These are phyloP conservation scores for Ceratocystiopsis sp. DNA, from an alignment of 2,329 filamentous ascomycete species.

Conservation along the genomic window DNA sequence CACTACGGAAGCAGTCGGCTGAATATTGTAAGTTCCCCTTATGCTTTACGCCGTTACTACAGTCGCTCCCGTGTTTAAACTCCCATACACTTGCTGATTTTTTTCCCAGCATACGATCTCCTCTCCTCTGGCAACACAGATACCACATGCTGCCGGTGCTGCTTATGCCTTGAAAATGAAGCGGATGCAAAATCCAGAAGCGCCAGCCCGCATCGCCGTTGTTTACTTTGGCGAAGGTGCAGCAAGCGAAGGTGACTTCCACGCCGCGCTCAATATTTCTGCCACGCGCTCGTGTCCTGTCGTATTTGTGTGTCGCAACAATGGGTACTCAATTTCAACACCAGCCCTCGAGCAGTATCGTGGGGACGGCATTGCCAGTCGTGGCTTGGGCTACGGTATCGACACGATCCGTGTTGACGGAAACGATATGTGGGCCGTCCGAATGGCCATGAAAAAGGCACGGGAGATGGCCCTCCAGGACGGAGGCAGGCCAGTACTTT, in stretches of 20 bases:
- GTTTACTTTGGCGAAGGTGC: constrained; percentile 75
- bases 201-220: constrained; percentile 43
- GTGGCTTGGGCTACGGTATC: constrained; percentile 68
- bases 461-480: constrained; percentile 61
- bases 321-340: constrained; percentile 67
- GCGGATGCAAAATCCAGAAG: constrained; percentile 44
- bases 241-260: constrained; percentile 68
- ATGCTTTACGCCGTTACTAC: background rate
- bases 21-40: constrained; percentile 48
- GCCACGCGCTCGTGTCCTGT: constrained; percentile 61
- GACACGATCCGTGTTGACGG: constrained; percentile 69
- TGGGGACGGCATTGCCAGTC: constrained; percentile 63
- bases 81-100: background rate
- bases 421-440: constrained; percentile 65
- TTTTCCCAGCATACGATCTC: constrained; percentile 50
- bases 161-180: constrained; percentile 67
- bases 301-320: constrained; percentile 69
- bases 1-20: constrained; percentile 78
- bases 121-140: constrained; percentile 61
- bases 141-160: constrained; percentile 62
- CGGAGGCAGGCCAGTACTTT: constrained; percentile 67
- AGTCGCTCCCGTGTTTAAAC: too few relatives aligned
- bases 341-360: constrained; percentile 69
- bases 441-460: constrained; percentile 52
- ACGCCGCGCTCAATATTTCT: constrained; percentile 66